phyloP scores from a whole-genome alignment of 345 rosid genomes.

The Adansonia digitata region DNA sequence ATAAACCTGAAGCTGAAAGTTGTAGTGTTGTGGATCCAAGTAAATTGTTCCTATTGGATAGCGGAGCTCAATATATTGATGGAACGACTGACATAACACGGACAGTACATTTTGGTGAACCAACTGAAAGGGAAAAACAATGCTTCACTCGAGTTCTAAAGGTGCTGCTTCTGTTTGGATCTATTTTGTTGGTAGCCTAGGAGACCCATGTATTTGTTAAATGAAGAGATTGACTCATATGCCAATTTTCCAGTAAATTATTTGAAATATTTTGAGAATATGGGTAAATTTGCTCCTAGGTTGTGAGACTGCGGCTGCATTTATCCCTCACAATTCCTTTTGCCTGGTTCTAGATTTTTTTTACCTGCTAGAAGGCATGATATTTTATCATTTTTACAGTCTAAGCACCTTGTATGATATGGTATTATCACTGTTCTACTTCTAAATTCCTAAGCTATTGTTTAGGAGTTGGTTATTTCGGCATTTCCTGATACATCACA shows the following conservation, averaged over 20 bases:
- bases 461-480: neutral
- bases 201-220: neutral
- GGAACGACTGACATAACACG: slow-evolving; percentile 97
- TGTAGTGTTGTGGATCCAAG: slow-evolving; percentile 71
- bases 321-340: neutral
- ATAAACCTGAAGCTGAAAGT: slow-evolving; percentile 75
- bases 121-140: slow-evolving; percentile 71
- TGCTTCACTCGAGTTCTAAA: slow-evolving; percentile 92
- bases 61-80: slow-evolving; percentile 94
- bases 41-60: slow-evolving; percentile 78
- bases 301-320: neutral
- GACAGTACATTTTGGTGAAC: slow-evolving; percentile 88
- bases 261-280: neutral
- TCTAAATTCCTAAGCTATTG: neutral
- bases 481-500: slow-evolving; percentile 4
- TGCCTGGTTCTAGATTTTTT: no score
- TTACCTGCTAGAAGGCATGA: no score
- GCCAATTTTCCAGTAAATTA: neutral
- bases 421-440: neutral
- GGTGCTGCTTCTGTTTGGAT: slow-evolving; percentile 32
- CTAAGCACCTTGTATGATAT: neutral
- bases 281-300: neutral
- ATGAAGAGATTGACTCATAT: neutral
- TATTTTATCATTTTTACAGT: neutral
- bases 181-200: neutral